A percentile compares a stretch with the other conserved stretches of the same genome.
Conservation (phyloP, 1,284 basidiomycete species). For the Pseudomicrostroma phylloplanum region DNA sequence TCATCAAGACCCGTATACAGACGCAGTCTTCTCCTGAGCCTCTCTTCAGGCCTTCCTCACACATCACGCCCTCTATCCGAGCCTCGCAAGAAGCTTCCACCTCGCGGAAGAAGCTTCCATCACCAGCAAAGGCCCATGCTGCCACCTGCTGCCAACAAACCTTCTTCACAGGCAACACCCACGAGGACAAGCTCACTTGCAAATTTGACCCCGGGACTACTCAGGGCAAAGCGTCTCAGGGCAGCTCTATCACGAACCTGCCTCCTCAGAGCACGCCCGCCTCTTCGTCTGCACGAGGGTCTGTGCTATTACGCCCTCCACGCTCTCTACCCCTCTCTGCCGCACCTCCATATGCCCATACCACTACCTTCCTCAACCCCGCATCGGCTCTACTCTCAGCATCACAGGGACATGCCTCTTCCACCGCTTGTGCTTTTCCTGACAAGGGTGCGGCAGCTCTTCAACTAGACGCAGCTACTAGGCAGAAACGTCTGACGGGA, state of each 20-base stretch:
- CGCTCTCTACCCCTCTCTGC: not conserved
- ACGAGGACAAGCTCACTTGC: conserved; percentile 37
- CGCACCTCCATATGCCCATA: conserved; percentile 12
- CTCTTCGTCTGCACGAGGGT: conserved; percentile 4
- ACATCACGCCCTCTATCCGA: conserved; percentile 14
- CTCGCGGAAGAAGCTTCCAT: conserved; percentile 8
- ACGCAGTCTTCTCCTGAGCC: conserved; percentile 57
- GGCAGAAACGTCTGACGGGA: conserved; percentile 34
- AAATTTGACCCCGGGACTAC: conserved; percentile 40
- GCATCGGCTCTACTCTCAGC: not conserved
- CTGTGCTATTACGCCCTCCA: not conserved
- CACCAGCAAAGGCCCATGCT: conserved; percentile 3
- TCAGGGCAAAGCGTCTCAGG: not conserved
- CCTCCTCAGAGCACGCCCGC: conserved; percentile 13
- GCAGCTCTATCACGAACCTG: conserved; percentile 16
- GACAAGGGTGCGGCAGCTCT: conserved; percentile 22
- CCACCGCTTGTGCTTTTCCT: conserved; percentile 21
- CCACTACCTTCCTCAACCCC: conserved; percentile 13
- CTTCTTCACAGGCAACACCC: conserved; percentile 45
- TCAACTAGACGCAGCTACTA: conserved; percentile 23
- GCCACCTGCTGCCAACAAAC: conserved; percentile 50
- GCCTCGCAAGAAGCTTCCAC: conserved; percentile 6
- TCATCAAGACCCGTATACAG: conserved; percentile 85
- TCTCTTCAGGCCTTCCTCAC: conserved; percentile 30
- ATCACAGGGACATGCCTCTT: conserved; percentile 17